Evolutionary conservation across 202 grass and related monocot genomes (phyloP).

Genomic region (Schoenoplectus triqueter): DNA sequence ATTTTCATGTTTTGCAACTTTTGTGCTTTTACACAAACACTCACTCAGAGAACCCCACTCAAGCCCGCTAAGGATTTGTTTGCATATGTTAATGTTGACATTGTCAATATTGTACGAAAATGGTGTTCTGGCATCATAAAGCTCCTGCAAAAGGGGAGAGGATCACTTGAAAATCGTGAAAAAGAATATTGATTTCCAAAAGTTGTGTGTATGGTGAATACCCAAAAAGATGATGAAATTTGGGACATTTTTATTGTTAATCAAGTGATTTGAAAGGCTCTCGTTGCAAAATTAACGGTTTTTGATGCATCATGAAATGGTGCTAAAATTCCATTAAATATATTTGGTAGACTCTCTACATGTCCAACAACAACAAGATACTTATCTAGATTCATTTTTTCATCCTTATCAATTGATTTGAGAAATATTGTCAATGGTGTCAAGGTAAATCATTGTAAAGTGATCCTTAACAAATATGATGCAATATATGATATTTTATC

Average conservation of each 20-base stretch:
- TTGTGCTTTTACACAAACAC: neutral
- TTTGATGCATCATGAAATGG: neutral
- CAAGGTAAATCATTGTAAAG: neutral
- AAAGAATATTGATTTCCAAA: neutral
- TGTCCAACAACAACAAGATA: neutral
- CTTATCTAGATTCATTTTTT: neutral
- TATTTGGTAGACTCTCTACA: neutral
- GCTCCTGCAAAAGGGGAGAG: neutral
- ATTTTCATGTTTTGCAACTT: slow-evolving; percentile 7
- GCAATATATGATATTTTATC: neutral
- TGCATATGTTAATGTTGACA: neutral
- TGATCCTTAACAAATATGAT: slow-evolving; percentile 9
- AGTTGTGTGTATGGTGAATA: neutral
- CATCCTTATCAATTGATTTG: neutral
- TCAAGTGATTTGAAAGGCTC: neutral
- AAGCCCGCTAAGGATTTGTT: neutral
- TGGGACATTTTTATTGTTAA: neutral
- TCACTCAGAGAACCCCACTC: neutral
- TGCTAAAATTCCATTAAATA: neutral
- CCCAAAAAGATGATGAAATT: neutral
- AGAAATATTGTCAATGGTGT: neutral
- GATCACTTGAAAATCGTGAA: neutral
- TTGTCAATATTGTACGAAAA: neutral
- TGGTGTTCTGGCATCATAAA: neutral
- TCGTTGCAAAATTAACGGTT: neutral